Evolutionary conservation across 2,329 filamentous ascomycete genomes (phyloP), one percentile per base, ranked within the genome.

Genomic region (Hypoxylon sp.): DNA sequence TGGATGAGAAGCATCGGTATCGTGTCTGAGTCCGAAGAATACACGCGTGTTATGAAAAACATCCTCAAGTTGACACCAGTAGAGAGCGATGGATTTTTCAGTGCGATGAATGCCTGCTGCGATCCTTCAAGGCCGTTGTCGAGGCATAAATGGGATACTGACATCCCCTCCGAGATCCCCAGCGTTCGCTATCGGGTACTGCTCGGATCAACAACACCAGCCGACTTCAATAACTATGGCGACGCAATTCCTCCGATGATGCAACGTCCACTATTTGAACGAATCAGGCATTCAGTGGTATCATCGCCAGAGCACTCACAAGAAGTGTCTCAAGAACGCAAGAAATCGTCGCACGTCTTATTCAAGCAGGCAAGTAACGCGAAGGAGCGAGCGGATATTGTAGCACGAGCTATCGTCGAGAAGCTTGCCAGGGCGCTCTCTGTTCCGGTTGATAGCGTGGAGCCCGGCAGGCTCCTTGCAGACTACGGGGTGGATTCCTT

Each of bases 1-100:
- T 48, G 57, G 46, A 39, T 68, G 27, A 54, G 48, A 13, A 61
- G 58, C 6, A 52, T 69, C 24, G 60, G 69, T 3, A 62, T 67
- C 50, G 55, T 64, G 27, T 52, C 54, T 1, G 53, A 57, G 47
- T 44, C 57, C 37, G 54, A 62, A 15, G 51, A 32, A 11, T 15
- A 37, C 11, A 37, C 11, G 32, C 32, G 32, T 37, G 32, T 37
- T 13, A 37, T 15, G 32, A 37, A 37, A 11, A 37, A 37, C 11
- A 37, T 13, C 32, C 11, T 37, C 2, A 15, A 37, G 13, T 2
- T 37, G 32, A 13, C 32, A 13, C 32, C 32, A 13, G 8, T 37
- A 37, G 24, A 37, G 15, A 37, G 32, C 32, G 32, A 37, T 11
- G 11, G 11, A 10, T 37, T 37, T 2, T 37, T 37, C 32, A 13